A percentile compares a stretch with the other conserved stretches of the same genome.
Evolutionary conservation across 2,329 filamentous ascomycete species (phyloP).

Genomic region (Colletotrichum lupini): DNA sequence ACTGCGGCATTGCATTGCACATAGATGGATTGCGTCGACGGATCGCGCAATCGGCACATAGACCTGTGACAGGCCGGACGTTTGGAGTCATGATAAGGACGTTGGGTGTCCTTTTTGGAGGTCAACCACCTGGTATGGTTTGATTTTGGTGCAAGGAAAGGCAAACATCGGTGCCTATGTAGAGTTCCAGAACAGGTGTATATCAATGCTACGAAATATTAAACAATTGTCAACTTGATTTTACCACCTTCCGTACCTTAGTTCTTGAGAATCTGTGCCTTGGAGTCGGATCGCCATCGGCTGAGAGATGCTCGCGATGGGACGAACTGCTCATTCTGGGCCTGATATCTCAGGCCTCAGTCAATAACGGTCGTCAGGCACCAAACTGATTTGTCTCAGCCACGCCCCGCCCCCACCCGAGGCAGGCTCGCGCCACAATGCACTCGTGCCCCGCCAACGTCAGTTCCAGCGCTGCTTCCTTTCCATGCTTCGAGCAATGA

Average conservation of each 20-base stretch:
- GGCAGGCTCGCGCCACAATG: constrained; percentile 9
- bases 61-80: constrained; percentile 28
- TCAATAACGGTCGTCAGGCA: neutral
- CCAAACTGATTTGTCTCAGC: neutral
- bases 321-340: constrained; percentile 4
- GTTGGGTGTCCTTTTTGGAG: constrained; percentile 33
- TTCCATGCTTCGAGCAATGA: constrained; percentile 31
- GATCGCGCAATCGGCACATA: constrained; percentile 32
- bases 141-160: constrained; percentile 16
- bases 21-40: constrained; percentile 30
- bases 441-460: constrained; percentile 34
- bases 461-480: constrained; percentile 14
- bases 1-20: constrained; percentile 32
- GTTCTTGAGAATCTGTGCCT: neutral
- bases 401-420: constrained; percentile 26
- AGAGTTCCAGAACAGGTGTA: constrained; percentile 22
- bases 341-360: neutral
- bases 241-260: neutral
- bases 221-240: neutral
- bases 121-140: constrained; percentile 20
- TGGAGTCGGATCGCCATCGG: neutral
- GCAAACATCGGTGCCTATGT: constrained; percentile 11
- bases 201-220: constrained; percentile 24
- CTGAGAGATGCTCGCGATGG: neutral
- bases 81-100: constrained; percentile 35